Percentiles rank a stretch among this genome's conserved stretches.
These are phyloP conservation scores for Rhynchosporium secalis DNA, from an alignment of 2,329 filamentous ascomycete species.

Conservation along the genomic window DNA sequence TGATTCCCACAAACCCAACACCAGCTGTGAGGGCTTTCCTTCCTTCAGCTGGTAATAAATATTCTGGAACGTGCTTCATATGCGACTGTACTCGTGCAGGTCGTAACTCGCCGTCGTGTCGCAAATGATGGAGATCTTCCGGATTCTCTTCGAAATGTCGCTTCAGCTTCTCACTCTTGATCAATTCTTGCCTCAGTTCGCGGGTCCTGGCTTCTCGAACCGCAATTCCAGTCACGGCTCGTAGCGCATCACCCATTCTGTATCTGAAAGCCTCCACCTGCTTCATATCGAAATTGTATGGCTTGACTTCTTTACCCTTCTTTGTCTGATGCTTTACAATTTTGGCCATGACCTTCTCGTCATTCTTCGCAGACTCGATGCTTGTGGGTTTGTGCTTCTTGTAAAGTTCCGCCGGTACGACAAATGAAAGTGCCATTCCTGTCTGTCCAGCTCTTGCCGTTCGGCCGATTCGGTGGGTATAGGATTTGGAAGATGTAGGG, in stretches of 20 bases:
- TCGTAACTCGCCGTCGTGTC: slow-evolving; percentile 86
- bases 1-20: slow-evolving; percentile 74
- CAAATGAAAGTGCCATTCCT: slow-evolving; percentile 95
- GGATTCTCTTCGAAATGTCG: slow-evolving; percentile 98
- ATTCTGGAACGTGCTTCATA: slow-evolving; percentile 91
- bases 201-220: slow-evolving; percentile 86
- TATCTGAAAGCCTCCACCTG: slow-evolving; percentile 94
- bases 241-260: slow-evolving; percentile 87
- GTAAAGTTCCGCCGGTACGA: slow-evolving; percentile 78
- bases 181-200: slow-evolving; percentile 83
- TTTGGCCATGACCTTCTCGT: slow-evolving; percentile 80
- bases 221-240: slow-evolving; percentile 85
- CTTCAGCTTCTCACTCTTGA: slow-evolving; percentile 92
- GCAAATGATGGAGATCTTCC: slow-evolving; percentile 78
- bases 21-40: slow-evolving; percentile 66
- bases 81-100: slow-evolving; percentile 84
- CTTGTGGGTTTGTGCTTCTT: slow-evolving; percentile 88
- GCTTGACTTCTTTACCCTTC: slow-evolving; percentile 77
- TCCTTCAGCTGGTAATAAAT: slow-evolving; percentile 76
- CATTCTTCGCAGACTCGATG: slow-evolving; percentile 72
- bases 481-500: slow-evolving; percentile 82
- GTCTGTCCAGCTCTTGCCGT: slow-evolving; percentile 89
- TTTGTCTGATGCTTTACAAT: slow-evolving; percentile 79
- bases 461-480: slow-evolving; percentile 94
- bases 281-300: slow-evolving; percentile 92